These are phyloP conservation scores for Trifolium fragiferum DNA, from an alignment of 306 rosid genomes.

Conservation along the genomic window DNA sequence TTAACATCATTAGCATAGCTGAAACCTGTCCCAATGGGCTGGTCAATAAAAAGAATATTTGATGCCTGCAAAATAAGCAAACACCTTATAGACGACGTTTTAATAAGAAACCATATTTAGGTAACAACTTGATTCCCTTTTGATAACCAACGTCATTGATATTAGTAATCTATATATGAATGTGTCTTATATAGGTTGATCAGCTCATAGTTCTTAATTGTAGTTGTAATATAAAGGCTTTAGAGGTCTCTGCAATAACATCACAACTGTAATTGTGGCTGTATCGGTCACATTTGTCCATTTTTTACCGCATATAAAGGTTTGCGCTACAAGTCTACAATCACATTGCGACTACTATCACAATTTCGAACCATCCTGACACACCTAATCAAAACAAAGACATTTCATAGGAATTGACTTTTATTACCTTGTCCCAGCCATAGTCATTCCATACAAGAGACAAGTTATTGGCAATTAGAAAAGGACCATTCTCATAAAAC, in stretches of 20 bases:
- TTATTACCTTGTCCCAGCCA: slow-evolving; percentile 87
- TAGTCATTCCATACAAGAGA: slow-evolving; percentile 80
- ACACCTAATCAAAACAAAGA: neutral
- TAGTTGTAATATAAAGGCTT: no score
- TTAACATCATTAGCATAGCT: slow-evolving; percentile 62
- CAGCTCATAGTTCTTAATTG: neutral
- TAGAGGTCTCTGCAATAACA: no score
- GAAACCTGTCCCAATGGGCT: slow-evolving; percentile 89
- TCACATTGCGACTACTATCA: neutral
- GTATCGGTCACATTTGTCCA: neutral
- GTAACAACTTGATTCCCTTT: neutral
- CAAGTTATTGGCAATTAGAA: slow-evolving; percentile 62
- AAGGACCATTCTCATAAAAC: slow-evolving; percentile 95
- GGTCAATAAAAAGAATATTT: slow-evolving; percentile 83
- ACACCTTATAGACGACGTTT: neutral
- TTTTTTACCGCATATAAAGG: neutral
- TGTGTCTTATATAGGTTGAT: neutral
- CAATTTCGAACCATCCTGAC: neutral
- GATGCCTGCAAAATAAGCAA: slow-evolving; percentile 66
- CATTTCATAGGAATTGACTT: neutral
- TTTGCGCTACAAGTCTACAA: neutral
- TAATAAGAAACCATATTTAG: slow-evolving; percentile 11
- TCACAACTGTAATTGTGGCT: neutral
- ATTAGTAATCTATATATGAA: neutral
- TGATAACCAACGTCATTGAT: neutral